These are phyloP conservation scores for Claviceps arundinis DNA, from an alignment of 2,329 filamentous ascomycete species.

Conservation along the genomic window DNA sequence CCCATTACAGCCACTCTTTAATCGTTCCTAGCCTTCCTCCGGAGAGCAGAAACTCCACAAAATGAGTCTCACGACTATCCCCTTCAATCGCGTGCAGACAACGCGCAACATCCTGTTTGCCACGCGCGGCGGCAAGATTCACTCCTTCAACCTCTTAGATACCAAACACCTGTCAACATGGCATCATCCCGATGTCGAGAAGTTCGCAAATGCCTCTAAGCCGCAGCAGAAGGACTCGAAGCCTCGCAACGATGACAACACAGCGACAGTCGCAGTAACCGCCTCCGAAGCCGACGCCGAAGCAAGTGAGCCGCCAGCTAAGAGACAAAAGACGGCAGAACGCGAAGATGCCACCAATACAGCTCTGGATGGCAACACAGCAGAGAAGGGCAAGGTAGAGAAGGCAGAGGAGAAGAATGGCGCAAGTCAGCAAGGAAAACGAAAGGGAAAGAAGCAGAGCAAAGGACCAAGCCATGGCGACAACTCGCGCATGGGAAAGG, in stretches of 20 bases:
- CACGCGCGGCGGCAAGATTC: constrained; percentile 58
- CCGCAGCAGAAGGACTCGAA: constrained; percentile 11
- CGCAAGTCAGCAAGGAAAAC: constrained; percentile 9
- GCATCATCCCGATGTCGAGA: constrained; percentile 34
- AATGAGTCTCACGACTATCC: constrained; percentile 21
- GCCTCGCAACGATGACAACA: constrained; percentile 1
- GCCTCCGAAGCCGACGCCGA: constrained; percentile 9
- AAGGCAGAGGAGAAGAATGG: constrained; percentile 8
- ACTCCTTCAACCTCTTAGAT: constrained; percentile 48
- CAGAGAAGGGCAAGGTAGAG: constrained; percentile 5
- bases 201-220: constrained; percentile 13
- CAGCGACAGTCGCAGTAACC: constrained; percentile 4
- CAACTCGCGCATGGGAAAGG: constrained; percentile 13
- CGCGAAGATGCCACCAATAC: constrained; percentile 11
- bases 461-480: constrained; percentile 11
- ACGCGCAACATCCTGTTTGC: constrained; percentile 52
- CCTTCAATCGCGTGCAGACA: constrained; percentile 52
- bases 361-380: not conserved
- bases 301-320: constrained; percentile 20
- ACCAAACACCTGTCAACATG: constrained; percentile 49
- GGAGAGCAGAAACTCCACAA: not conserved
- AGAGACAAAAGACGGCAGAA: constrained; percentile 20
- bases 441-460: constrained; percentile 18
- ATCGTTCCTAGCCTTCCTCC: not conserved
- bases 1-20: not conserved